Evolutionary conservation across 2,329 filamentous ascomycete genomes (phyloP).

Genomic region (Paecilomyces niveus): DNA sequence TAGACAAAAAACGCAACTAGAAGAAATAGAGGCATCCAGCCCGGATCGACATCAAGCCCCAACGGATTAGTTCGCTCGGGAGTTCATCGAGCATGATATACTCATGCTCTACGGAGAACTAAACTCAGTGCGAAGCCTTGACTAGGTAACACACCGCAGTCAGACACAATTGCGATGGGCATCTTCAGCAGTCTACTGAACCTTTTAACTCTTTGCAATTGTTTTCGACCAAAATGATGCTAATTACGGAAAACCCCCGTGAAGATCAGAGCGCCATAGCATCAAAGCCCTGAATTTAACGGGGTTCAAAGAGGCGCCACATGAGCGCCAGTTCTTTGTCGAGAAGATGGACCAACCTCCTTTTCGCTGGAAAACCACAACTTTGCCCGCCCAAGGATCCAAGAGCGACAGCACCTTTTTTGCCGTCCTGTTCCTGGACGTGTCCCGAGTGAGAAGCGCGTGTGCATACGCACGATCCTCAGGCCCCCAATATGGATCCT

Average conservation of each 20-base stretch:
- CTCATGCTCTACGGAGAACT: not conserved
- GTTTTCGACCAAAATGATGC: not conserved
- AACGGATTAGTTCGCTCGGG: too few relatives aligned
- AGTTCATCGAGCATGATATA: not conserved
- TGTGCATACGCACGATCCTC: not conserved
- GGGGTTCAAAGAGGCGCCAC: not conserved
- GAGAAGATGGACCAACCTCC: not conserved
- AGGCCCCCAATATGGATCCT: not conserved
- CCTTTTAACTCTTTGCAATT: not conserved
- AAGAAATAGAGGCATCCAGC: not conserved
- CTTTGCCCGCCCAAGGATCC: not conserved
- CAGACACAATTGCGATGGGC: not conserved
- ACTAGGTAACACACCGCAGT: not conserved
- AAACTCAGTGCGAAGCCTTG: not conserved
- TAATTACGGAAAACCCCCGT: not conserved
- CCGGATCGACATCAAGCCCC: not conserved
- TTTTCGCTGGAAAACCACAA: not conserved
- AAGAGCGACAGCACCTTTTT: slow-evolving; percentile 4
- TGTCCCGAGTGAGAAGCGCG: not conserved
- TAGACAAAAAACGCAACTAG: not conserved
- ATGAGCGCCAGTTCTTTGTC: not conserved
- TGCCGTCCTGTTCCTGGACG: slow-evolving; percentile 15
- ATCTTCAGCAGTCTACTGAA: not conserved
- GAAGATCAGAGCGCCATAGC: not conserved
- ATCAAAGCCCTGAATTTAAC: not conserved